Evolutionary conservation across 2,329 filamentous ascomycete species (phyloP).

Genomic region (Monosporascus sp.): DNA sequence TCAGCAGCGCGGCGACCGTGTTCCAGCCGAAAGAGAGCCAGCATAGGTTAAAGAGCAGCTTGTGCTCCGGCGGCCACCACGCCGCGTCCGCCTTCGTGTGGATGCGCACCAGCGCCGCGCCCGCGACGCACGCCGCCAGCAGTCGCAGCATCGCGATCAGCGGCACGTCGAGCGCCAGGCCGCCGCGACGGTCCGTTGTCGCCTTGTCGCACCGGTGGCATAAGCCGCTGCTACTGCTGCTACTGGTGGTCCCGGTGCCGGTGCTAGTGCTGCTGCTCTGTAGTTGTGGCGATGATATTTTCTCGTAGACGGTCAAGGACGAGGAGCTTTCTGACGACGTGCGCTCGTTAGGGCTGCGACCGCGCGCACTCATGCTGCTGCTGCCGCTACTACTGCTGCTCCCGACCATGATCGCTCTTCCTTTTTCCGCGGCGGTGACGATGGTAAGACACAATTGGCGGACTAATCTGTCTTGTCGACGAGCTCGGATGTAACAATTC

Average conservation of each 20-base stretch:
- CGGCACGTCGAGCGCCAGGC: conserved; percentile 17
- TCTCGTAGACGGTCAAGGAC: conserved; percentile 8
- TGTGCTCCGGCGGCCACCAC: conserved; percentile 23
- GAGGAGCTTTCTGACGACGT: conserved; percentile 9
- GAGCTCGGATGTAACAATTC: no score
- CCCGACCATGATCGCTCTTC: not conserved
- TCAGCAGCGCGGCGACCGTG: conserved; percentile 12
- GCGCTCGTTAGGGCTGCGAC: conserved; percentile 8
- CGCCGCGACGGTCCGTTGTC: conserved; percentile 2
- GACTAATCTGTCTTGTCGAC: no score
- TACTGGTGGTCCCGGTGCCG: not conserved
- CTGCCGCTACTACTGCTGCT: not conserved
- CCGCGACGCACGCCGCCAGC: conserved; percentile 15
- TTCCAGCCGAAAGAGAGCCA: conserved; percentile 22
- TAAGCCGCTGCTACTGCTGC: not conserved
- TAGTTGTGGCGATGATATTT: conserved; percentile 8
- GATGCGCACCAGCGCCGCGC: conserved; percentile 19
- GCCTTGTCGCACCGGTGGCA: conserved; percentile 6
- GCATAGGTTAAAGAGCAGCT: conserved; percentile 20
- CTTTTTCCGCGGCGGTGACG: not conserved
- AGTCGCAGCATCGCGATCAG: conserved; percentile 20
- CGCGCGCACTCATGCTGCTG: not conserved
- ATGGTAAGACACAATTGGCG: not conserved
- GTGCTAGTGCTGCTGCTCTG: conserved; percentile 2
- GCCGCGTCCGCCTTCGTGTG: conserved; percentile 19